Percentiles rank a stretch among this genome's conserved stretches.
phyloP scores from a whole-genome alignment of 371 early-diverging fungal species.

The Syncephalastrum sp. region DNA sequence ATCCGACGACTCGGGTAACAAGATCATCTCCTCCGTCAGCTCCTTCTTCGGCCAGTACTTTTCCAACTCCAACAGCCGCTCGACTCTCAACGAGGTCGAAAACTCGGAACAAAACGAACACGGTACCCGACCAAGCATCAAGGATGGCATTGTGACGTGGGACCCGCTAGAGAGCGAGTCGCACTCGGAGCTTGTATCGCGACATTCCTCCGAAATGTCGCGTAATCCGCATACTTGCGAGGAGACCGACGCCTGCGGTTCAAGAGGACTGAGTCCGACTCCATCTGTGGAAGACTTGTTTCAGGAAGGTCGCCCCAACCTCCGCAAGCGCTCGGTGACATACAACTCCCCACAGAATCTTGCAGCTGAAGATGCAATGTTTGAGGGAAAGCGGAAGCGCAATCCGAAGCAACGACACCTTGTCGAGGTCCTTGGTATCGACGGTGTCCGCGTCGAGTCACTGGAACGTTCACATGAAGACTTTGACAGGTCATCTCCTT shows the following conservation, averaged over 20 bases:
- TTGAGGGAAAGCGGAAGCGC: background rate
- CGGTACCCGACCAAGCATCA: background rate
- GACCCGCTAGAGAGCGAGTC: slow-evolving; percentile 19
- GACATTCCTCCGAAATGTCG: too few species aligned
- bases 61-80: slow-evolving; percentile 9
- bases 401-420: slow-evolving; percentile 19
- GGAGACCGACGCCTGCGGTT: too few species aligned
- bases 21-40: too few species aligned
- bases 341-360: background rate
- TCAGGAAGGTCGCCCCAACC: background rate
- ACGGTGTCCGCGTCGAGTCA: slow-evolving; percentile 32
- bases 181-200: too few species aligned
- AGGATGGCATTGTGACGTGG: slow-evolving; percentile 26
- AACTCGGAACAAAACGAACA: background rate
- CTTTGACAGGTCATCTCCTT: slow-evolving; percentile 3
- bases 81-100: slow-evolving; percentile 4
- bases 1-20: too few species aligned
- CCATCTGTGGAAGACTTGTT: too few species aligned
- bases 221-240: too few species aligned
- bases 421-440: slow-evolving; percentile 45
- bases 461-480: slow-evolving; percentile 17
- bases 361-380: too few species aligned
- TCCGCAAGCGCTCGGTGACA: slow-evolving; percentile 1
- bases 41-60: slow-evolving; percentile 10
- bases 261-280: too few species aligned